Evolutionary conservation across 768 basidiomycete species (phyloP).

Genomic region (Boletellus ananiceps): DNA sequence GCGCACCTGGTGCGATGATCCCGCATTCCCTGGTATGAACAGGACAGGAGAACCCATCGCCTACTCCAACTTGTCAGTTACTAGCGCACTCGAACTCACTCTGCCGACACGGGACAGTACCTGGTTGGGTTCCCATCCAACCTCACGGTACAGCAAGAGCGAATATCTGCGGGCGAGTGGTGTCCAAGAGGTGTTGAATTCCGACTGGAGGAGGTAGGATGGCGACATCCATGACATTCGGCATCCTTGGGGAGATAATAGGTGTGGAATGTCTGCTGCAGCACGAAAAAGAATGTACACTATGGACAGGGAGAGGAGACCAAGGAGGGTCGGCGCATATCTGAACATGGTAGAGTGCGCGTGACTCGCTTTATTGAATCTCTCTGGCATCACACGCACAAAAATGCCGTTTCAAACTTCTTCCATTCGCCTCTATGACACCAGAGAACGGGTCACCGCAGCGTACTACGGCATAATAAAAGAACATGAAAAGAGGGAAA

Average conservation of each 20-base stretch:
- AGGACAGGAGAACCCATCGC: constrained; percentile 74
- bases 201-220: constrained; percentile 70
- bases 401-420: constrained; percentile 23
- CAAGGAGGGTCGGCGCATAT: constrained; percentile 10
- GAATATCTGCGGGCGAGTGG: constrained; percentile 71
- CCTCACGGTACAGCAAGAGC: constrained; percentile 89
- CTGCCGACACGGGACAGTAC: constrained; percentile 31
- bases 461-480: constrained; percentile 35
- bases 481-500: constrained; percentile 26
- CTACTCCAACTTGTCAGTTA: constrained; percentile 12
- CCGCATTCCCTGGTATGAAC: constrained; percentile 97
- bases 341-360: constrained; percentile 9
- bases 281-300: constrained; percentile 40
- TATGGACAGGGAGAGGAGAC: constrained; percentile 36
- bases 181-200: constrained; percentile 66
- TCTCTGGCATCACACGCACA: background rate
- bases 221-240: constrained; percentile 97
- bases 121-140: constrained; percentile 69
- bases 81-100: constrained; percentile 3
- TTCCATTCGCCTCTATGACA: constrained; percentile 32
- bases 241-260: constrained; percentile 85
- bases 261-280: constrained; percentile 39
- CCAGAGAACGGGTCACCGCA: constrained; percentile 31
- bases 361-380: background rate
- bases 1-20: constrained; percentile 88